phyloP scores from a whole-genome alignment of 179 eudicot species.

The Pouteria campechiana region DNA sequence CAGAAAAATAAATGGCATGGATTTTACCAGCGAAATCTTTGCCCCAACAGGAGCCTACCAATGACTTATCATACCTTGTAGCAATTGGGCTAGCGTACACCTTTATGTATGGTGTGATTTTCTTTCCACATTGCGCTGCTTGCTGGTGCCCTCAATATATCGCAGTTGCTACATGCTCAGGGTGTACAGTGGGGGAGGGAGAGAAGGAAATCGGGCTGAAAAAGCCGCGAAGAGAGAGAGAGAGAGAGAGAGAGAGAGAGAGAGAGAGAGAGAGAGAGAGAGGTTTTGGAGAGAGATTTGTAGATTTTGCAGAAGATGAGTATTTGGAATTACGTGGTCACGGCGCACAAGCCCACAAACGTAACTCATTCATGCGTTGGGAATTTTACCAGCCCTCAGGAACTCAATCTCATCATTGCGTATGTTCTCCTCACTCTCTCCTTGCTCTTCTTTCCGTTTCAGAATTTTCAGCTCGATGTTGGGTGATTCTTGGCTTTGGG shows the following conservation, averaged over 20 bases:
- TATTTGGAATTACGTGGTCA: conserved; percentile 85
- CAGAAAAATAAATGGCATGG: no score
- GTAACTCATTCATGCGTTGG: conserved; percentile 97
- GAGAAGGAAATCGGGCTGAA: no score
- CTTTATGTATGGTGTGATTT: no score
- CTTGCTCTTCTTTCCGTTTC: background rate
- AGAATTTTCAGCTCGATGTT: background rate
- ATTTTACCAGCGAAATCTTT: no score
- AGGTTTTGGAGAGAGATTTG: no score
- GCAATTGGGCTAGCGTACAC: no score
- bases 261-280: conserved; percentile 3
- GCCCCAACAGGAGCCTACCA: no score
- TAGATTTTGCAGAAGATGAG: conserved; percentile 81
- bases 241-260: background rate
- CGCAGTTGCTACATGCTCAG: no score
- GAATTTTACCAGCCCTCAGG: conserved; percentile 83
- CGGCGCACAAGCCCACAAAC: conserved; percentile 97
- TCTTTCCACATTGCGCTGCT: no score
- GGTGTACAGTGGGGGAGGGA: no score
- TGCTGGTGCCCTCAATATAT: no score
- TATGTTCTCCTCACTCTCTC: conserved; percentile 11
- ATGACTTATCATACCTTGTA: no score
- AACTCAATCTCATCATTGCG: conserved; percentile 91
- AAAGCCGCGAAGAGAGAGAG: background rate
- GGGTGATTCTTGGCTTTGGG: background rate